Evolutionary conservation across 116 monocot genomes (phyloP).

Genomic region (Phalaenopsis hybrid): DNA sequence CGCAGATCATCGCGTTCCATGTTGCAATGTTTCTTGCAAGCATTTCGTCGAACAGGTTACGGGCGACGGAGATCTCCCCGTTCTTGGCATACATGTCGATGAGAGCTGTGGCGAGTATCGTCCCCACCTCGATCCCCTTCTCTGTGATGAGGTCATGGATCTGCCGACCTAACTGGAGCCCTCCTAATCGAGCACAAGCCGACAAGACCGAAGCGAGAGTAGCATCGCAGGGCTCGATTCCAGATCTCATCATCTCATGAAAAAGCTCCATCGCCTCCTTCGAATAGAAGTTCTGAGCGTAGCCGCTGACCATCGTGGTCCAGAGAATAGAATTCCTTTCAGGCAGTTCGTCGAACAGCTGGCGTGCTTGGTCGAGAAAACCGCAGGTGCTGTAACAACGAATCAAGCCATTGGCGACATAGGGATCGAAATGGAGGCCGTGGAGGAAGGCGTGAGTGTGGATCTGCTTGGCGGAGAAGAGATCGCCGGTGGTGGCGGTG

Average conservation of each 20-base stretch:
- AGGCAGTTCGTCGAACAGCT: slow-evolving; percentile 47
- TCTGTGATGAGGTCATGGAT: slow-evolving; percentile 34
- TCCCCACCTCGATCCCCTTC: slow-evolving; percentile 35
- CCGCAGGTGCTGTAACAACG: slow-evolving; percentile 28
- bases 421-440: slow-evolving; percentile 38
- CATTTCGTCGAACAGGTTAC: slow-evolving; percentile 40
- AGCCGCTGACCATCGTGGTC: slow-evolving; percentile 65
- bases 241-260: slow-evolving; percentile 34
- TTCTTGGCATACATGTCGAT: slow-evolving; percentile 87
- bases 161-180: slow-evolving; percentile 42
- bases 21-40: slow-evolving; percentile 45
- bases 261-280: slow-evolving; percentile 37
- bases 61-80: slow-evolving; percentile 32
- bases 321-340: slow-evolving; percentile 42
- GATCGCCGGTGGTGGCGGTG: slow-evolving; percentile 14
- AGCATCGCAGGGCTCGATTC: slow-evolving; percentile 43
- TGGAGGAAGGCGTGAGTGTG: slow-evolving; percentile 37
- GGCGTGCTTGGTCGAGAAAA: slow-evolving; percentile 19
- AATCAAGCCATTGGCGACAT: slow-evolving; percentile 50
- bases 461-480: slow-evolving; percentile 22
- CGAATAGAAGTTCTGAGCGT: slow-evolving; percentile 30
- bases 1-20: slow-evolving; percentile 77
- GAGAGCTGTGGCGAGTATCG: slow-evolving; percentile 64
- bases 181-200: slow-evolving; percentile 46
- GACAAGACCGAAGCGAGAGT: slow-evolving; percentile 55